phyloP scores from a whole-genome alignment of 345 rosid species.

The Kernera saxatilis region DNA sequence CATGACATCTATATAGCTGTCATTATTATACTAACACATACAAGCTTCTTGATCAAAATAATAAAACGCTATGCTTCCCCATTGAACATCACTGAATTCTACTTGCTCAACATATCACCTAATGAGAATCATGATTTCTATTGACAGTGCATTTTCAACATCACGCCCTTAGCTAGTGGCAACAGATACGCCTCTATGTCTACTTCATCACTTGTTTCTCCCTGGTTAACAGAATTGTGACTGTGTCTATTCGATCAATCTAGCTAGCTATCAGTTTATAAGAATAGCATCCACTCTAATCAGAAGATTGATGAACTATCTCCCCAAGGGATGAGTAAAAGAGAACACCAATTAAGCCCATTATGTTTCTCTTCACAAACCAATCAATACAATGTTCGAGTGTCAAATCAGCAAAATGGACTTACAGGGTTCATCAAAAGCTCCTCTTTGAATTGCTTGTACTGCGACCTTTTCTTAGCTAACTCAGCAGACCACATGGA shows the following conservation, averaged over 20 bases:
- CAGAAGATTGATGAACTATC: neutral
- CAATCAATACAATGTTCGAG: neutral
- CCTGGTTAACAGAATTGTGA: neutral
- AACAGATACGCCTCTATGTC: neutral
- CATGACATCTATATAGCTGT: neutral
- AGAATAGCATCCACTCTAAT: neutral
- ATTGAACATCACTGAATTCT: neutral
- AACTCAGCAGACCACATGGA: conserved; percentile 74
- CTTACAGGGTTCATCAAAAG: conserved; percentile 96
- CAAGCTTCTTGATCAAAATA: neutral
- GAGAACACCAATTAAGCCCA: neutral
- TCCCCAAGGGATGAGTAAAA: neutral
- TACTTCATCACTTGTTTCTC: neutral
- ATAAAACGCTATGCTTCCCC: neutral
- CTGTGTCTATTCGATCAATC: neutral
- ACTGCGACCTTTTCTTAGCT: conserved; percentile 85
- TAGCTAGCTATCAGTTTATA: neutral
- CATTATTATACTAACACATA: neutral
- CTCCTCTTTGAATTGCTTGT: conserved; percentile 81
- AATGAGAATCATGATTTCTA: conserved; percentile 1
- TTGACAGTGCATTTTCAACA: neutral
- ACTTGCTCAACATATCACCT: neutral
- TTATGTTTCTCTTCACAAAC: neutral
- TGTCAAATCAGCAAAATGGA: conserved; percentile 2
- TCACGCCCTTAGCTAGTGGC: neutral